These are phyloP conservation scores for Oehlia diaphana DNA, from an alignment of 192 early-diverging fungal species.

Conservation along the genomic window DNA sequence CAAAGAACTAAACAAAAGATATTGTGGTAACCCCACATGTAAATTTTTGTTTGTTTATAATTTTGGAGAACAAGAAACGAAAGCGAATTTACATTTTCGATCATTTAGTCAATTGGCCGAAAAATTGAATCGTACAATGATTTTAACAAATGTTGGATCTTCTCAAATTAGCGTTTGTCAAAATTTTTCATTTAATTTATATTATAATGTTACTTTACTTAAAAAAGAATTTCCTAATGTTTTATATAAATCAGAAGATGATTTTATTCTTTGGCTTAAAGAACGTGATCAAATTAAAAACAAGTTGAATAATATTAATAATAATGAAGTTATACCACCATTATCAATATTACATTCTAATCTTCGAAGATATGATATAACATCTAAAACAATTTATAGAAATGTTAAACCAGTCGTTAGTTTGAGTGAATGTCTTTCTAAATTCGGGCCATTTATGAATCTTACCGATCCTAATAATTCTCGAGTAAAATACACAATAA, in stretches of 20 bases:
- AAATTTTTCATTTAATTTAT: slow-evolving; percentile 10
- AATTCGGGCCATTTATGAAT: too few species aligned
- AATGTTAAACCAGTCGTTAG: neutral
- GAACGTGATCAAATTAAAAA: neutral
- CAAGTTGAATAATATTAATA: too few species aligned
- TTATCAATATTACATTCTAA: too few species aligned
- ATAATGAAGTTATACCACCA: too few species aligned
- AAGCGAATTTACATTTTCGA: slow-evolving; percentile 4
- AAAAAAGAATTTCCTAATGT: neutral
- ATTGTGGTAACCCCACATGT: slow-evolving; percentile 5
- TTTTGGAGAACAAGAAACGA: slow-evolving; percentile 21
- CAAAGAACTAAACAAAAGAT: neutral
- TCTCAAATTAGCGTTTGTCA: neutral
- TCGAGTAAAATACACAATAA: too few species aligned
- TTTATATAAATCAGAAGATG: neutral
- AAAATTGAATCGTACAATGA: neutral
- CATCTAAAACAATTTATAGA: neutral
- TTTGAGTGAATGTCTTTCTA: too few species aligned
- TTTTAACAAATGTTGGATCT: slow-evolving; percentile 19
- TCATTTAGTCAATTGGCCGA: neutral
- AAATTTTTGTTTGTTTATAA: slow-evolving; percentile 11
- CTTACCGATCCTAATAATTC: too few species aligned
- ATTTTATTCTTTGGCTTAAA: neutral
- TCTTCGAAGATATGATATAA: too few species aligned
- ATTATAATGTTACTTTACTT: neutral